Conservation (phyloP, 2,329 filamentous ascomycete genomes). For the Emericellopsis atlantica region DNA sequence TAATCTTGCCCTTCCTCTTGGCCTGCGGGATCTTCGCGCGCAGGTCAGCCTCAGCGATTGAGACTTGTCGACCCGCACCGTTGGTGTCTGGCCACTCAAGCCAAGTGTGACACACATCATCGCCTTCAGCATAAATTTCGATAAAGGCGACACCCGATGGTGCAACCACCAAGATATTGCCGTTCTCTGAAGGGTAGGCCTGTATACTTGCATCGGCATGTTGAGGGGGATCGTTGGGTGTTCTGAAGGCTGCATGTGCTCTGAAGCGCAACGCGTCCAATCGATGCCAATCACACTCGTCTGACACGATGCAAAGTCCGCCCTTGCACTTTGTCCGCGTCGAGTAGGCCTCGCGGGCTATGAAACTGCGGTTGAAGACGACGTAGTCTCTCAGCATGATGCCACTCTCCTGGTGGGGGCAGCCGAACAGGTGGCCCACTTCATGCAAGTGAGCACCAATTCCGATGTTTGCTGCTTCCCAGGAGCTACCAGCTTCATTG, state of each 20-base stretch:
- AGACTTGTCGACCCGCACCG: conserved; percentile 42
- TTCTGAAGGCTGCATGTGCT: conserved; percentile 77
- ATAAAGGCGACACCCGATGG: conserved; percentile 74
- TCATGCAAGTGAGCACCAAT: conserved; percentile 91
- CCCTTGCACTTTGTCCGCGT: conserved; percentile 79
- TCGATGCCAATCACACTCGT: conserved; percentile 87
- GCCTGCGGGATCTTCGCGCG: conserved; percentile 58
- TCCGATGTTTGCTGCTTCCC: conserved; percentile 90
- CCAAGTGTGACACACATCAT: conserved; percentile 68
- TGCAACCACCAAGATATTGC: conserved; percentile 64
- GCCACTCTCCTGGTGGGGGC: conserved; percentile 79
- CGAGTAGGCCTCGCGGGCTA: conserved; percentile 70
- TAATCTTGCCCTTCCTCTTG: conserved; percentile 59
- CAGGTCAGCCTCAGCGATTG: conserved; percentile 63
- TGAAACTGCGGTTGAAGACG: conserved; percentile 70
- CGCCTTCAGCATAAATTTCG: conserved; percentile 70
- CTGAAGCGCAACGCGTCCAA: conserved; percentile 82
- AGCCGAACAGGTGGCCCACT: conserved; percentile 80
- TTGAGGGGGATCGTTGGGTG: conserved; percentile 61
- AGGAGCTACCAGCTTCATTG: conserved; percentile 77
- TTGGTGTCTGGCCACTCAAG: conserved; percentile 49
- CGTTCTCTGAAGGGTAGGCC: conserved; percentile 66
- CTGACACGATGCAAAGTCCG: conserved; percentile 57
- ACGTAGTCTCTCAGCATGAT: conserved; percentile 88
- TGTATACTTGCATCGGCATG: conserved; percentile 66